Evolutionary conservation across 768 basidiomycete genomes (phyloP), one percentile per base, ranked within the genome.

Genomic region (Tricholoma saponaceum): DNA sequence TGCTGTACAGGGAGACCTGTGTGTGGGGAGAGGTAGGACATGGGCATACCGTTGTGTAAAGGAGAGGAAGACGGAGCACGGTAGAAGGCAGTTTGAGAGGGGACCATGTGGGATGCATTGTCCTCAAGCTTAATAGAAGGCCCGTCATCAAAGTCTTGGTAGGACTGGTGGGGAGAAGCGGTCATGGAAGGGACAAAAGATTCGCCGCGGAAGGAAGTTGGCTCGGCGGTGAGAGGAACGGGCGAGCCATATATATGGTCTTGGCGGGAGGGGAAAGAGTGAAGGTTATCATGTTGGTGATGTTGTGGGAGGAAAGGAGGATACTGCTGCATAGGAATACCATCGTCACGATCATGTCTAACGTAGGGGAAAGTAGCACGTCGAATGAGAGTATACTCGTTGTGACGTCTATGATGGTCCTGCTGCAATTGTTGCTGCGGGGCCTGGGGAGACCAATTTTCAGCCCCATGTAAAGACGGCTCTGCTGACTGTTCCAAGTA

Each of bases 351-450:
- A 71, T 92, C 90, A 62, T 89, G 86, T 43, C 87, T 81, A 52
- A 87, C 87, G 66, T 85, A 86, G 47, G 90, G 90, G 71, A 83
- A 90, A 0, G 90, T 91, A 1, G 86, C 85, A 58, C 90, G 79
- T 51, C 90, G 86, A 54, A 72, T 70, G 60, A 77, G 72, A 49
- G 77, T 67, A 64, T 81, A 77, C 59, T 86, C 83, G 41, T 76
- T 69, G 26, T 68, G 68, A 13, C 72, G 74, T 2, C 68, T 70
- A 33, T 69, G 68, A 25, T 74, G 77, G 5, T 72, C 72, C 43
- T 78, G 67, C 35, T 70, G 67, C 25, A 69, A 68, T 60, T 70
- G 59, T 53, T 69, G 68, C 63, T 66, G 68, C 12, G 44, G 70
- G n/a, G n/a, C n/a, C n/a, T n/a, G n/a, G 56, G 58, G 63, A 49